These are phyloP conservation scores for Trichoderma endophyticum DNA, from an alignment of 2,329 filamentous ascomycete genomes.

Conservation along the genomic window DNA sequence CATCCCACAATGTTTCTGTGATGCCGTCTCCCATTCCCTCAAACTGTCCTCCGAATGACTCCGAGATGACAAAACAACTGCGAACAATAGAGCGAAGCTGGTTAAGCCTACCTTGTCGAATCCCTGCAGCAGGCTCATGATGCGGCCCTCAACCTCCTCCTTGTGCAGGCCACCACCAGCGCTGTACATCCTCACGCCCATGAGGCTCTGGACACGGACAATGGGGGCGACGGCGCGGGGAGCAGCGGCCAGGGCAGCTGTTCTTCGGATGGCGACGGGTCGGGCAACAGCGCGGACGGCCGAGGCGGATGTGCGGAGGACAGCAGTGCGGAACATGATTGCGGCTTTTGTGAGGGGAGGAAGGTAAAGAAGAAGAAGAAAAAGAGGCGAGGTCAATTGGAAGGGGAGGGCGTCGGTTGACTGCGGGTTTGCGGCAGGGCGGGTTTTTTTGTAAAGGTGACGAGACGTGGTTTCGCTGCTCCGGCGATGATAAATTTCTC, in stretches of 20 bases:
- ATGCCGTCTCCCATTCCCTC: neutral
- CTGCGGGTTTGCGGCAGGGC: constrained; percentile 15
- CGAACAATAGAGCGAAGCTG: constrained; percentile 20
- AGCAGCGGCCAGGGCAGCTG: constrained; percentile 58
- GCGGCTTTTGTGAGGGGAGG: neutral
- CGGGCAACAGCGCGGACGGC: constrained; percentile 45
- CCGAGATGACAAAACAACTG: neutral
- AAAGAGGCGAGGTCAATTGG: constrained; percentile 6
- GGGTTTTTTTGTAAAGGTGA: constrained; percentile 14
- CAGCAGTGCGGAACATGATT: constrained; percentile 81
- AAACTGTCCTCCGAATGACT: neutral
- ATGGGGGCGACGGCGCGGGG: constrained; percentile 42
- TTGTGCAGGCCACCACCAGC: constrained; percentile 74
- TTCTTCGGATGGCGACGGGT: constrained; percentile 51
- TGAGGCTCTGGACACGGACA: constrained; percentile 55
- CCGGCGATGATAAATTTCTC: constrained; percentile 46
- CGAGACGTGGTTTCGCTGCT: neutral
- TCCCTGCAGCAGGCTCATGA: constrained; percentile 87
- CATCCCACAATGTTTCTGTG: neutral
- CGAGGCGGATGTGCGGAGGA: constrained; percentile 68
- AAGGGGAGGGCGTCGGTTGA: neutral
- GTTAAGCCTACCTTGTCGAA: constrained; percentile 73
- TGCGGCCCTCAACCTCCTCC: constrained; percentile 85
- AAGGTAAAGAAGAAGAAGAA: neutral
- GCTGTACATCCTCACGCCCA: constrained; percentile 80